Base-by-base conservation (phyloP, 371 early-diverging fungal species). In the Rhizopus arrhizus region DNA sequence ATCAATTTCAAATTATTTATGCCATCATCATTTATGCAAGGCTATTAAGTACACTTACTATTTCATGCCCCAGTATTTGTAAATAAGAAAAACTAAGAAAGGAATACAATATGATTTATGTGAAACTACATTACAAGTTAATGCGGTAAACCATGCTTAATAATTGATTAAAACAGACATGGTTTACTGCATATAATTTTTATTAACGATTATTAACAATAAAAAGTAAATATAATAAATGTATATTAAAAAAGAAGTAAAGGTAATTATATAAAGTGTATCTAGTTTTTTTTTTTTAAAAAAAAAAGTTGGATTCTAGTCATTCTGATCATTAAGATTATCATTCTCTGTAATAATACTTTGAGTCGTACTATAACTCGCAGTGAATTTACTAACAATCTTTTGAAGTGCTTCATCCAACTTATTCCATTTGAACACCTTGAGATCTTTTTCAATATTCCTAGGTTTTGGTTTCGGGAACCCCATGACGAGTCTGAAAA, bases 391-490 rank as follows among this genome's bases (percentile, higher is more conserved):
- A 65, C 84, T 77, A 11, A 91, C 84, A 52, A 92, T 90, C 68
- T 92, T 92, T 53, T 86, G 84, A 7, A 91, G 78, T 0, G 90
- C 90, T 12, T 75, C 75, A 0, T 85, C 84, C n/a, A 92, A 64
- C 0, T 83, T 82, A 52, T 77, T 74, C 93, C 93, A 93, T 4
- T 82, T 82, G 72, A 91, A 93, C 0, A 91, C 91, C 13, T 43
- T 43, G 5, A 43, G 43, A 59, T 92, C 92, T 66, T 93, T 93
- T 67, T 92, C 93, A 57, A 92, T 92, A 65, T 92, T 91, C 15
- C 94, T 72, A 28, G 94, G 94, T 70, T 88, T 89, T 36, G 94
- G 93, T 61, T 86, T 83, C 0, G 88, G 85, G 58, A 89, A 92
- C 0, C 85, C 77, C 94, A 93, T 93, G 65, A 93, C 85, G 28